phyloP scores from a whole-genome alignment of 768 basidiomycete genomes.

The Lactarius akahatsu region DNA sequence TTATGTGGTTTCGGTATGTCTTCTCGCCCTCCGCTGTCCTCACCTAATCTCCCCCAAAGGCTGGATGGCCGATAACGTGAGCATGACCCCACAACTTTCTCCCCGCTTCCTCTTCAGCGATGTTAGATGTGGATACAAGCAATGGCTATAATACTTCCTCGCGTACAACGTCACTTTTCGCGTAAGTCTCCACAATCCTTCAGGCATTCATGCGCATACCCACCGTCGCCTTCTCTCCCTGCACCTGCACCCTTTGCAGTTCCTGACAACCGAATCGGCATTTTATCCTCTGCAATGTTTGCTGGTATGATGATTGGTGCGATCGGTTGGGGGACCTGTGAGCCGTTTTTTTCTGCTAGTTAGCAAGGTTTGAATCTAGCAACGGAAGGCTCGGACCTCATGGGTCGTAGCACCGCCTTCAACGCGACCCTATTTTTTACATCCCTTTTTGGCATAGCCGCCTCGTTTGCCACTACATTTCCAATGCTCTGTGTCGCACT shows the following conservation, averaged over 20 bases:
- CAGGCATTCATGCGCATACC: constrained; percentile 27
- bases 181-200: constrained; percentile 43
- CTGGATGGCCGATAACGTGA: constrained; percentile 92
- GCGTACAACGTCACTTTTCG: constrained; percentile 86
- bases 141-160: constrained; percentile 90
- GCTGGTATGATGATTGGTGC: constrained; percentile 98
- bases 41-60: constrained; percentile 43
- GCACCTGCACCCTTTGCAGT: constrained; percentile 41
- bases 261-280: constrained; percentile 73
- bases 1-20: constrained; percentile 85
- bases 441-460: constrained; percentile 78
- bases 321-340: constrained; percentile 88
- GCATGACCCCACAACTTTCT: constrained; percentile 27
- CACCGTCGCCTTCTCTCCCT: neutral
- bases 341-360: constrained; percentile 31
- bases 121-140: constrained; percentile 91
- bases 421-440: constrained; percentile 92
- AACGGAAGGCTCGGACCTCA: constrained; percentile 69
- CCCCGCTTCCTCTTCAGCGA: constrained; percentile 9
- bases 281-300: constrained; percentile 85
- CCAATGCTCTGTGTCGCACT: constrained; percentile 66
- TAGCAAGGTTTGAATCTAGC: constrained; percentile 3
- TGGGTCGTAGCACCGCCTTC: constrained; percentile 88
- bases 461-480: constrained; percentile 74
- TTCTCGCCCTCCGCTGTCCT: neutral